phyloP scores from a whole-genome alignment of 2,329 filamentous ascomycete species.

The Aureobasidium pullulans region DNA sequence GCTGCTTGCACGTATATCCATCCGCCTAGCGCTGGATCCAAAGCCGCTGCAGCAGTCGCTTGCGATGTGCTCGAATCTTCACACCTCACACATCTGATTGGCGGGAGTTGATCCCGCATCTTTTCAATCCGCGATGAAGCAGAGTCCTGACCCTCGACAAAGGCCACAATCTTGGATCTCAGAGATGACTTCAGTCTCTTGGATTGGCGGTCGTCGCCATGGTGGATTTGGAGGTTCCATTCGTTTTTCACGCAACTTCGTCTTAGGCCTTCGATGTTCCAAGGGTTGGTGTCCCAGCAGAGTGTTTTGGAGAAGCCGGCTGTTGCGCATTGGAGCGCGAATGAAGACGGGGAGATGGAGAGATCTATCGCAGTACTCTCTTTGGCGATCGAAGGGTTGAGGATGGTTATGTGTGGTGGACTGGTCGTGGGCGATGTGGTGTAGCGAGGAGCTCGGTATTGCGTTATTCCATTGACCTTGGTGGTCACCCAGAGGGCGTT shows the following conservation, averaged over 20 bases:
- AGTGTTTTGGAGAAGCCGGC: slow-evolving; percentile 63
- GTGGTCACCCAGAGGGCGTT: slow-evolving; percentile 71
- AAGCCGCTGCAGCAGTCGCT: slow-evolving; percentile 39
- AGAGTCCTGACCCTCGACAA: slow-evolving; percentile 33
- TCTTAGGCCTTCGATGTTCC: slow-evolving; percentile 40
- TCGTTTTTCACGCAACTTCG: slow-evolving; percentile 35
- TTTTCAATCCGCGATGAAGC: slow-evolving; percentile 25
- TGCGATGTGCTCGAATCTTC: slow-evolving; percentile 53
- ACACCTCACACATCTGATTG: slow-evolving; percentile 51
- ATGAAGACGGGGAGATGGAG: slow-evolving; percentile 92
- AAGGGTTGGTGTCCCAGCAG: slow-evolving; percentile 78
- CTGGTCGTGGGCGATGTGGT: slow-evolving; percentile 86
- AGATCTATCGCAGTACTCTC: slow-evolving; percentile 56
- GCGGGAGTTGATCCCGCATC: slow-evolving; percentile 22
- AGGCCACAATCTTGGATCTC: slow-evolving; percentile 29
- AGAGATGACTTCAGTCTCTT: neutral
- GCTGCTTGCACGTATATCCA: slow-evolving; percentile 59
- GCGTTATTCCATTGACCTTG: slow-evolving; percentile 65
- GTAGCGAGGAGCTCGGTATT: slow-evolving; percentile 81
- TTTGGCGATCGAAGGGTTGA: neutral
- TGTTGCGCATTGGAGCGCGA: slow-evolving; percentile 73
- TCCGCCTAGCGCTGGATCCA: slow-evolving; percentile 41
- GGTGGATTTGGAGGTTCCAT: slow-evolving; percentile 25
- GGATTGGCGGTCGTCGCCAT: neutral
- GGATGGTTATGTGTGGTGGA: slow-evolving; percentile 62